phyloP scores from a whole-genome alignment of 2,329 filamentous ascomycete genomes.

The Trichoderma sp. region DNA sequence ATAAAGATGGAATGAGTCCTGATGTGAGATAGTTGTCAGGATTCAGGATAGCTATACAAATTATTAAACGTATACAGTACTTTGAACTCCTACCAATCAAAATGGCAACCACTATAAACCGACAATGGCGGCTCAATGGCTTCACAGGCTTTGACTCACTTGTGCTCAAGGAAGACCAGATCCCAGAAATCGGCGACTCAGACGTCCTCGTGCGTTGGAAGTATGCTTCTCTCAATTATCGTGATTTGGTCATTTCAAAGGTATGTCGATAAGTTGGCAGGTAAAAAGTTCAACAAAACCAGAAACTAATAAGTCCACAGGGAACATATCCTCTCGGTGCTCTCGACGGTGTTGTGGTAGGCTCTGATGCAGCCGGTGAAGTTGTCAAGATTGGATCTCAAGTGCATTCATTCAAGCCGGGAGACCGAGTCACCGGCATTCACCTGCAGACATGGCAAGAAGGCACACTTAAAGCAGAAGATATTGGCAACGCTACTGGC shows the following conservation, averaged over 20 bases:
- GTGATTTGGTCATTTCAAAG: not conserved
- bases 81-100: not conserved
- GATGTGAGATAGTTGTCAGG: too few relatives aligned
- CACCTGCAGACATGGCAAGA: not conserved
- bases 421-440: not conserved
- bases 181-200: not conserved
- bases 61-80: not conserved
- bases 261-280: not conserved
- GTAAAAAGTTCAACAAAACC: not conserved
- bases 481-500: not conserved
- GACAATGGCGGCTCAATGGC: not conserved
- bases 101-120: not conserved
- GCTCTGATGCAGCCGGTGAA: not conserved
- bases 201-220: not conserved
- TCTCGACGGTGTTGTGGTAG: not conserved
- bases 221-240: not conserved
- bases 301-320: not conserved
- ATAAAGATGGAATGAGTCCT: not conserved
- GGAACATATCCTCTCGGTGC: not conserved
- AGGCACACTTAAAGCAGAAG: not conserved
- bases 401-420: not conserved
- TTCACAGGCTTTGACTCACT: not conserved
- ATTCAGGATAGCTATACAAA: too few relatives aligned
- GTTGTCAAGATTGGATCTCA: not conserved
- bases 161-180: not conserved